A percentile compares a stretch with the other conserved stretches of the same genome.
phyloP scores from a whole-genome alignment of 441 rosid species.

The Gossypium trilobum region DNA sequence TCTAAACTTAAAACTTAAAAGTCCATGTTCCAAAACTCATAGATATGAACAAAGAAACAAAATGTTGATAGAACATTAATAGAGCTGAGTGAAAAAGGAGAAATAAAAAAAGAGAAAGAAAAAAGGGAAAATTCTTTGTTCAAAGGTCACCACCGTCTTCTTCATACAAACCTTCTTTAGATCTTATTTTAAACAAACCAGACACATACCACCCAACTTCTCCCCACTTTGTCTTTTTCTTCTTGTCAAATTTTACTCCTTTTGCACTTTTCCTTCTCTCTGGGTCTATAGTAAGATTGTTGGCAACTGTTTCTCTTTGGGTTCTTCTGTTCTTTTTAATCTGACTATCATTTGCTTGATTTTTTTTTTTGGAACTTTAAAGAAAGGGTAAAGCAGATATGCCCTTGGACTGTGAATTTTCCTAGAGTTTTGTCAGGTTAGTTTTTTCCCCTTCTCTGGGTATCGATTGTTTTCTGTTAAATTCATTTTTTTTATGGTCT shows the following conservation, averaged over 20 bases:
- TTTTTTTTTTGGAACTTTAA: slow-evolving; percentile 11
- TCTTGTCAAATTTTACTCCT: background rate
- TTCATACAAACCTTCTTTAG: slow-evolving; percentile 16
- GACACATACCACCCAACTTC: slow-evolving; percentile 12
- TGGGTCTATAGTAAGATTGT: slow-evolving; percentile 10
- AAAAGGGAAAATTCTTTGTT: slow-evolving; percentile 25
- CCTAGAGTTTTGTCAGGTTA: slow-evolving; percentile 34
- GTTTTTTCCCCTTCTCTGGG: background rate
- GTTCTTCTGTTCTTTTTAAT: background rate
- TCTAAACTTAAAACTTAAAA: no score
- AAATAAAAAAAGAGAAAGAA: background rate
- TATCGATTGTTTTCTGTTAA: background rate
- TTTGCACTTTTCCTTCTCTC: background rate
- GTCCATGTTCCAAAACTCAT: background rate
- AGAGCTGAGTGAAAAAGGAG: background rate
- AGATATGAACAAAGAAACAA: background rate
- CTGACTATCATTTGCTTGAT: slow-evolving; percentile 12
- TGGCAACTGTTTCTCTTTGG: background rate
- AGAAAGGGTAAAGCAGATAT: slow-evolving; percentile 8
- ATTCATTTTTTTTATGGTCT: background rate
- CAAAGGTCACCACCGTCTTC: slow-evolving; percentile 32
- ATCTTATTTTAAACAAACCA: slow-evolving; percentile 28
- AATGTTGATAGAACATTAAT: background rate
- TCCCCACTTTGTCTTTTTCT: slow-evolving; percentile 9
- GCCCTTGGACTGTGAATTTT: slow-evolving; percentile 32